These are phyloP conservation scores for Discostella stelligera DNA, from an alignment of 352 stramenopile species.

Conservation along the genomic window DNA sequence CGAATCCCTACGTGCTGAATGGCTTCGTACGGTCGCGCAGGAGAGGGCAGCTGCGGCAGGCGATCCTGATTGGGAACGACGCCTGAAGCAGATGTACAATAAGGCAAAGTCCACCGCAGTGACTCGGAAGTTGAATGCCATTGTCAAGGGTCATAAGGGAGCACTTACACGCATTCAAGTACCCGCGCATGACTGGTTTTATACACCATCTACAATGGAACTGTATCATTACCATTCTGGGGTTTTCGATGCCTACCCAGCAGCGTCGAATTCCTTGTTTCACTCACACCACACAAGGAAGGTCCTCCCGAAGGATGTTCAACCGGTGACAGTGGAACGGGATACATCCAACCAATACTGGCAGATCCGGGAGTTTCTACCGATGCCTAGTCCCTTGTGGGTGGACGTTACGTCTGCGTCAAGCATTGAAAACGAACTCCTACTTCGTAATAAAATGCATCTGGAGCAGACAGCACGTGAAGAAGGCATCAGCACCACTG, in stretches of 20 bases:
- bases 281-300: slow-evolving; percentile 29
- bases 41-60: neutral
- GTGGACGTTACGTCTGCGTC: neutral
- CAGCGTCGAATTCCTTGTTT: neutral
- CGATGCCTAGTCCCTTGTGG: neutral
- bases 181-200: slow-evolving; percentile 25
- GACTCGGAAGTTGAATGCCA: slow-evolving; percentile 8
- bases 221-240: slow-evolving; percentile 24
- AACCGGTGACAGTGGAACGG: neutral
- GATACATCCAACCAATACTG: too few species aligned
- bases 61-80: slow-evolving; percentile 9
- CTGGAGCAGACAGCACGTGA: neutral
- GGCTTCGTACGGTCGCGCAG: slow-evolving; percentile 6
- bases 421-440: neutral
- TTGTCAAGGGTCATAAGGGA: slow-evolving; percentile 7
- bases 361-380: too few species aligned
- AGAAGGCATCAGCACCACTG: neutral
- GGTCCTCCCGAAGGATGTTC: slow-evolving; percentile 11
- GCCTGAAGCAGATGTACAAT: slow-evolving; percentile 17
- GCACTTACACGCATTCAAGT: slow-evolving; percentile 18
- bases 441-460: neutral
- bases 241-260: slow-evolving; percentile 23
- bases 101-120: neutral
- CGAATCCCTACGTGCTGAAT: neutral
- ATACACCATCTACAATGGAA: neutral